These are phyloP conservation scores for Drechslera avenae DNA, from an alignment of 2,329 filamentous ascomycete genomes.

Conservation along the genomic window DNA sequence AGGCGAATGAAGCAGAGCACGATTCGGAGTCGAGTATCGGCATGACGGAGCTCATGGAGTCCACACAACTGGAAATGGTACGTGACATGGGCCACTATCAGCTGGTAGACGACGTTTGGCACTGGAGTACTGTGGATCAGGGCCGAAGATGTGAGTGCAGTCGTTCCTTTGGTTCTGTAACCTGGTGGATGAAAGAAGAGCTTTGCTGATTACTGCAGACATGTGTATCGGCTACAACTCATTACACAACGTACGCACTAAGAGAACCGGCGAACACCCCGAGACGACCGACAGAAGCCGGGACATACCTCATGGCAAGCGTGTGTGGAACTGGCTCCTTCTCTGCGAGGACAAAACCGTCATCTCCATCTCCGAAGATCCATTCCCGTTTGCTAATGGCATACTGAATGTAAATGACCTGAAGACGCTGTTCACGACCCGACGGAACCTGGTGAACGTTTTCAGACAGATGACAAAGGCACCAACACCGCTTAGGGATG, in stretches of 20 bases:
- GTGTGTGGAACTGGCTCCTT: conserved; percentile 74
- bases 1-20: conserved; percentile 18
- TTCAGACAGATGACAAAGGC: conserved; percentile 65
- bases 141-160: conserved; percentile 63
- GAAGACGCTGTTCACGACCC: conserved; percentile 57
- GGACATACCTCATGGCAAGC: conserved; percentile 55
- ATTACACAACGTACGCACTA: conserved; percentile 54
- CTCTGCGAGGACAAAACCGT: conserved; percentile 74
- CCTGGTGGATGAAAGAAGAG: not conserved
- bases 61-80: conserved; percentile 43
- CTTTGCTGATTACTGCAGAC: conserved; percentile 51
- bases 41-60: conserved; percentile 45
- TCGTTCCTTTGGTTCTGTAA: not conserved
- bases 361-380: conserved; percentile 70
- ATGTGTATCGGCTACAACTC: conserved; percentile 75
- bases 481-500: conserved; percentile 49
- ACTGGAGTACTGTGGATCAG: conserved; percentile 75
- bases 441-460: conserved; percentile 65
- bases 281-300: conserved; percentile 39
- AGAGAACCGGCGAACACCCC: conserved; percentile 26
- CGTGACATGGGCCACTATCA: conserved; percentile 58
- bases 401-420: conserved; percentile 50
- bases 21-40: conserved; percentile 45
- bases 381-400: conserved; percentile 49
- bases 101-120: conserved; percentile 73